Percentiles rank a stretch among this genome's conserved stretches.
These are phyloP conservation scores for Hanseniaspora hatyaiensis DNA, from an alignment of 805 yeast species.

Conservation along the genomic window DNA sequence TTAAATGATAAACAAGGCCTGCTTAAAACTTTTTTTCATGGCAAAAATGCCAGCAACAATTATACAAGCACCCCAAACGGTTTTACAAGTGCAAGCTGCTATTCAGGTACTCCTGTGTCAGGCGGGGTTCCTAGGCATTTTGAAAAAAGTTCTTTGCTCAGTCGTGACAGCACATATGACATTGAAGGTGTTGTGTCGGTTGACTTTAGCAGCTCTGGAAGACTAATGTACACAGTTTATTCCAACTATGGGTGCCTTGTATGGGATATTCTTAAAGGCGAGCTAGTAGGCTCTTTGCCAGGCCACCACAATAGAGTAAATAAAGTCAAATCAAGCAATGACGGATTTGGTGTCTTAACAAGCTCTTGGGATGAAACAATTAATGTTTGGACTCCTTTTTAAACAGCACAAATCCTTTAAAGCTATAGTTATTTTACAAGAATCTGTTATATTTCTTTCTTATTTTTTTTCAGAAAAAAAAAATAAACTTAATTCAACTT, in stretches of 20 bases:
- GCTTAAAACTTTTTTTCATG: conserved; percentile 16
- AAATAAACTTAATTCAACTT: too few species aligned
- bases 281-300: conserved; percentile 51
- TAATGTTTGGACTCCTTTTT: conserved; percentile 47
- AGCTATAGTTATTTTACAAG: too few species aligned
- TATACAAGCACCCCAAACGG: too few species aligned
- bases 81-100: conserved; percentile 7
- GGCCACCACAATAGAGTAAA: conserved; percentile 55
- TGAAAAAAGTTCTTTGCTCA: conserved; percentile 18
- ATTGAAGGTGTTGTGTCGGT: conserved; percentile 61
- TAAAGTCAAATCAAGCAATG: conserved; percentile 53
- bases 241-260: conserved; percentile 62
- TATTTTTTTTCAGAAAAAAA: too few species aligned
- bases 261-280: conserved; percentile 65
- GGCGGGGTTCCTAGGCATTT: too few species aligned
- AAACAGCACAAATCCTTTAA: too few species aligned
- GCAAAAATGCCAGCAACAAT: neutral
- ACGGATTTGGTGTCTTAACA: conserved; percentile 67
- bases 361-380: conserved; percentile 72
- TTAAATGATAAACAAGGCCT: conserved; percentile 20
- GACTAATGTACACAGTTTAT: conserved; percentile 63
- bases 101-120: conserved; percentile 15
- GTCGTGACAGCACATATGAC: conserved; percentile 32
- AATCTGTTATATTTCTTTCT: too few species aligned
- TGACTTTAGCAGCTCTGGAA: conserved; percentile 62